These are phyloP conservation scores for Pichia inconspicua DNA, from an alignment of 1,139 yeast genomes.

Conservation along the genomic window DNA sequence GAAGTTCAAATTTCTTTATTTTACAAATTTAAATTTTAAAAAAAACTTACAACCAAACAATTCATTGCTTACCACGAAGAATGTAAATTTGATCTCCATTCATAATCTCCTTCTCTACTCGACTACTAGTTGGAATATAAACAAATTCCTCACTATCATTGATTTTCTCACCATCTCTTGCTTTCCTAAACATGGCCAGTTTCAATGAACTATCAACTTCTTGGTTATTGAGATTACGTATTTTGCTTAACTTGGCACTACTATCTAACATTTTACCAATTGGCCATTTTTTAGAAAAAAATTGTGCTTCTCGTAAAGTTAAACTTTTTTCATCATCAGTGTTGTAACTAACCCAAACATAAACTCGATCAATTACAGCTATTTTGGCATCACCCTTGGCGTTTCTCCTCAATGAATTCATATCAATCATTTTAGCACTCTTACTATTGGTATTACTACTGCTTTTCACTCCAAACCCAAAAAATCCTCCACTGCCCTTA, in stretches of 20 bases:
- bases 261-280: slow-evolving; percentile 73
- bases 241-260: slow-evolving; percentile 46
- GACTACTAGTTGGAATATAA: slow-evolving; percentile 32
- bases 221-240: slow-evolving; percentile 51
- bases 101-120: slow-evolving; percentile 38
- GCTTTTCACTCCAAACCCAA: not conserved
- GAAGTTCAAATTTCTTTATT: too few species aligned
- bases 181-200: slow-evolving; percentile 37
- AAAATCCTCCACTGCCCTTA: not conserved
- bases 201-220: slow-evolving; percentile 37
- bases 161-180: slow-evolving; percentile 22
- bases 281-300: slow-evolving; percentile 47
- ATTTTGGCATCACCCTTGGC: slow-evolving; percentile 69
- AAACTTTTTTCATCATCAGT: slow-evolving; percentile 24
- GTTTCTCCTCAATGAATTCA: slow-evolving; percentile 38
- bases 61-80: slow-evolving; percentile 40
- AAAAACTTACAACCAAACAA: too few species aligned
- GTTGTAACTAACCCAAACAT: slow-evolving; percentile 50
- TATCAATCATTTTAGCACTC: slow-evolving; percentile 25
- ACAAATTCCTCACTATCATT: slow-evolving; percentile 24
- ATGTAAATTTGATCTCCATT: slow-evolving; percentile 49
- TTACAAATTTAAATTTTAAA: too few species aligned
- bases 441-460: not conserved
- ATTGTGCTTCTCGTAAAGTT: slow-evolving; percentile 23
- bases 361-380: slow-evolving; percentile 47